Conservation (phyloP, 225 moss, liverwort and hornwort species). For the Takakia lepidozioides region DNA sequence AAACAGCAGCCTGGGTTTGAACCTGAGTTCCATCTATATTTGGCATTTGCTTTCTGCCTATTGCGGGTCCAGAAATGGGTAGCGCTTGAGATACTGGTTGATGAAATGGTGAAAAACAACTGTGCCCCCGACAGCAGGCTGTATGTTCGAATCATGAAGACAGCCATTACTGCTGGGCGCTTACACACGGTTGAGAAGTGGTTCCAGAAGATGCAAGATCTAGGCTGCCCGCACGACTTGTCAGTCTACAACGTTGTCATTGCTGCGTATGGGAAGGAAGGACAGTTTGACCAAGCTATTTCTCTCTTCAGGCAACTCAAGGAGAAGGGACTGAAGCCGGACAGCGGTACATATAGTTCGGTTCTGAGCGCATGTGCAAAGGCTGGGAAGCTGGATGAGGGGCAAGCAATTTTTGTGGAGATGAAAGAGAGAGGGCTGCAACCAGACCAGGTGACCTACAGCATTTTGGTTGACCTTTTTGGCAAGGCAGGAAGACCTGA, state of each 20-base stretch:
- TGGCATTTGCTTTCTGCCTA: conserved; percentile 47
- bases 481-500: conserved; percentile 58
- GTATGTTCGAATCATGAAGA: conserved; percentile 46
- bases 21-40: conserved; percentile 36
- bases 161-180: conserved; percentile 26
- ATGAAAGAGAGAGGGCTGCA: conserved; percentile 38
- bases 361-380: conserved; percentile 49
- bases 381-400: conserved; percentile 40
- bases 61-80: conserved; percentile 58
- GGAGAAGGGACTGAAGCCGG: conserved; percentile 24
- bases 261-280: conserved; percentile 37
- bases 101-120: conserved; percentile 46
- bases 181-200: conserved; percentile 42
- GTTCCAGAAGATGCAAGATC: conserved; percentile 35
- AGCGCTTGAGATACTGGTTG: conserved; percentile 44
- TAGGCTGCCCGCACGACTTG: conserved; percentile 25
- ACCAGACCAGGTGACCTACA: conserved; percentile 48
- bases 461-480: conserved; percentile 58
- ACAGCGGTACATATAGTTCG: conserved; percentile 45
- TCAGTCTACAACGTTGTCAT: conserved; percentile 41
- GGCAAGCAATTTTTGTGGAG: conserved; percentile 25
- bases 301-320: conserved; percentile 26
- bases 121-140: conserved; percentile 35
- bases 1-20: conserved; percentile 39
- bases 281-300: conserved; percentile 32